Percentiles rank a stretch among this genome's conserved stretches.
Evolutionary conservation across 176 grass and related monocot genomes (phyloP).

Genomic region (Avena eriantha): DNA sequence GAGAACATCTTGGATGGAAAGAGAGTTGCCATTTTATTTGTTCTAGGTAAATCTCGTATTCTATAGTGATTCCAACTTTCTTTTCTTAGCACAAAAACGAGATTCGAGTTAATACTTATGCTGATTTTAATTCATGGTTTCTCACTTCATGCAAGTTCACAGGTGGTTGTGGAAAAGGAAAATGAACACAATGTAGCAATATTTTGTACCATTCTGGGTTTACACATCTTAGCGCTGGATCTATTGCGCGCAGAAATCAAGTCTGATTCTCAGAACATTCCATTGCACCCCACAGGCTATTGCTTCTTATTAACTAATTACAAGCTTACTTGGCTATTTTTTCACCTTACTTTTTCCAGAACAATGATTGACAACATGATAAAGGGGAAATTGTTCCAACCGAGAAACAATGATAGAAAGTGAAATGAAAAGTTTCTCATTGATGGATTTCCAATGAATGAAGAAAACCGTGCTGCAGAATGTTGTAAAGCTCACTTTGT

Average conservation of each 20-base stretch:
- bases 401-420: slow-evolving; percentile 58
- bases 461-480: slow-evolving; percentile 62
- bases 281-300: neutral
- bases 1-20: too few relatives aligned
- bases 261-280: neutral
- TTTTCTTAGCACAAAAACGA: too few relatives aligned
- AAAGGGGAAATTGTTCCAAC: slow-evolving; percentile 70
- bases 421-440: slow-evolving; percentile 64
- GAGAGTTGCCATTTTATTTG: too few relatives aligned
- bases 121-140: too few relatives aligned
- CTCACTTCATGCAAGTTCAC: neutral
- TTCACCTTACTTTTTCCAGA: slow-evolving; percentile 32
- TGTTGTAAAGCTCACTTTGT: slow-evolving; percentile 48
- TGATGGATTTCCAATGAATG: slow-evolving; percentile 67
- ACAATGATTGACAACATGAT: slow-evolving; percentile 70
- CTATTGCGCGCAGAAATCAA: neutral
- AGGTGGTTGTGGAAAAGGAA: too few relatives aligned
- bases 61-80: too few relatives aligned
- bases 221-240: neutral
- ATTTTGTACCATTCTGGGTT: neutral
- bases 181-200: too few relatives aligned
- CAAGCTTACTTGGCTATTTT: too few relatives aligned
- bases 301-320: too few relatives aligned
- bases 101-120: too few relatives aligned
- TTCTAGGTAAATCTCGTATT: too few relatives aligned